Conservation (phyloP, 306 rosid genomes). For the Trifolium fragiferum region DNA sequence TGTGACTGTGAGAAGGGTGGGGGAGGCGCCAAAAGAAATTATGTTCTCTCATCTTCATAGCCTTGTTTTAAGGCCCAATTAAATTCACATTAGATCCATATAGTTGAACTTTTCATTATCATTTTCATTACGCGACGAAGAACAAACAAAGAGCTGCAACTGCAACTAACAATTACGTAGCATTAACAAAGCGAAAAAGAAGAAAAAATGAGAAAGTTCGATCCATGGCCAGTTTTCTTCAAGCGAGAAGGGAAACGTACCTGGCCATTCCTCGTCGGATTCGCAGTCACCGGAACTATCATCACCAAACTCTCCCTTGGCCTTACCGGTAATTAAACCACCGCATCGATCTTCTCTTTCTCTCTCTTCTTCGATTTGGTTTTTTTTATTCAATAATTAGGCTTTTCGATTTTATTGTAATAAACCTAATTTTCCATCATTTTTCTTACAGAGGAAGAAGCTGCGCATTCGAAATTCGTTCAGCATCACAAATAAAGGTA, state of each 20-base stretch:
- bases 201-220: slow-evolving; percentile 65
- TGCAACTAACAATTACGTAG: neutral
- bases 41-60: neutral
- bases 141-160: neutral
- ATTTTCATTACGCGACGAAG: neutral
- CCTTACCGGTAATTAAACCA: slow-evolving; percentile 56
- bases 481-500: slow-evolving; percentile 41
- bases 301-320: slow-evolving; percentile 78
- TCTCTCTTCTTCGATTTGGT: too few relatives aligned
- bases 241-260: slow-evolving; percentile 84
- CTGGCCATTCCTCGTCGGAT: slow-evolving; percentile 92
- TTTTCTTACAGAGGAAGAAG: slow-evolving; percentile 41
- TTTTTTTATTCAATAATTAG: neutral
- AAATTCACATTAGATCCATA: neutral
- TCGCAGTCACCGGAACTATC: slow-evolving; percentile 70
- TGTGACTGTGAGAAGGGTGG: too few relatives aligned
- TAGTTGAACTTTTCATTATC: neutral
- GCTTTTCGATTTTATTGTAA: neutral
- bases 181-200: neutral
- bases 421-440: neutral
- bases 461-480: slow-evolving; percentile 41
- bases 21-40: too few relatives aligned
- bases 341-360: neutral
- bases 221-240: slow-evolving; percentile 96
- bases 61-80: neutral